phyloP scores from a whole-genome alignment of 1,284 basidiomycete genomes.

The Earliella scabrosa region DNA sequence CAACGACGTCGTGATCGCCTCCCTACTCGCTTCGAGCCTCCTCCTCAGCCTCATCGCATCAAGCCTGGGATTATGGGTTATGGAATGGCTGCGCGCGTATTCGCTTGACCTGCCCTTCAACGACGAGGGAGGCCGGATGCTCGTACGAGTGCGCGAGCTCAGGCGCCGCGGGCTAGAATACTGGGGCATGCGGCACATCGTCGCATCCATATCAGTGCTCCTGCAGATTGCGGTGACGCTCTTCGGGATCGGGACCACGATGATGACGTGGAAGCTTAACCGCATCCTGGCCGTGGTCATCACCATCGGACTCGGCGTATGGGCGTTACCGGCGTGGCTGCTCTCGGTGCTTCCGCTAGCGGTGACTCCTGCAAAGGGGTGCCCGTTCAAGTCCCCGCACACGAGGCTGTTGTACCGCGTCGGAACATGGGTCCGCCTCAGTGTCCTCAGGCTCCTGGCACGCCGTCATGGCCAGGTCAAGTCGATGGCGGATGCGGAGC shows the following conservation, averaged over 20 bases:
- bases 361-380: neutral
- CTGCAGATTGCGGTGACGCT: conserved; percentile 1
- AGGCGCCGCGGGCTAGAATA: neutral
- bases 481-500: neutral
- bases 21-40: conserved; percentile 1
- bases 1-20: conserved; percentile 1
- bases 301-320: neutral
- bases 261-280: neutral
- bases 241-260: neutral
- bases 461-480: neutral
- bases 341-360: neutral
- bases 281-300: neutral
- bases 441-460: no score
- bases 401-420: neutral
- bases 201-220: neutral
- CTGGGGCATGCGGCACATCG: neutral
- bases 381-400: conserved; percentile 6
- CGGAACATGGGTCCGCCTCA: neutral
- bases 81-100: conserved; percentile 5
- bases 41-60: conserved; percentile 1
- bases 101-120: neutral
- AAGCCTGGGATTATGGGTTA: conserved; percentile 3
- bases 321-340: neutral
- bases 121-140: conserved; percentile 2
- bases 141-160: neutral